These are phyloP conservation scores for Phaseolus lunatus DNA, from an alignment of 306 rosid species.

Conservation along the genomic window DNA sequence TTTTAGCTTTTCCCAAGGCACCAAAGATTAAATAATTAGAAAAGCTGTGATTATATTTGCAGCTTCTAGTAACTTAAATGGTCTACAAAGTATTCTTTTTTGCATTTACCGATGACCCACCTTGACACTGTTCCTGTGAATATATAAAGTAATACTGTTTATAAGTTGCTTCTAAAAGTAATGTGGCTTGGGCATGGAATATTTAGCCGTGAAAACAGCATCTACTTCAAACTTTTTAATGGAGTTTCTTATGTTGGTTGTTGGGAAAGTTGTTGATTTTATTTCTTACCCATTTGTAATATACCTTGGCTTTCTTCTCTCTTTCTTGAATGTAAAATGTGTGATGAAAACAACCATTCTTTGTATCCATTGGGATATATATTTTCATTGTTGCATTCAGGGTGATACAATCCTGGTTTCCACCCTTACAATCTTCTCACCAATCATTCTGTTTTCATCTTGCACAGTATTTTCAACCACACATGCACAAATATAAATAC, in stretches of 20 bases:
- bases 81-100: conserved; percentile 1
- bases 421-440: background rate
- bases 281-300: background rate
- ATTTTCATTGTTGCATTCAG: background rate
- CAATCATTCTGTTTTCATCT: background rate
- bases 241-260: background rate
- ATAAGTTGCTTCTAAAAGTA: conserved; percentile 1
- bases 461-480: background rate
- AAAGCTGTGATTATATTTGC: conserved; percentile 3
- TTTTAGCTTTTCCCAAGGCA: conserved; percentile 4
- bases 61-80: background rate
- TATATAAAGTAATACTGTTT: background rate
- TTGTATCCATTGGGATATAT: background rate
- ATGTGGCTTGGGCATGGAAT: background rate
- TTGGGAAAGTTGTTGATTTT: background rate
- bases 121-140: conserved; percentile 4
- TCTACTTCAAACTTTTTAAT: conserved; percentile 7
- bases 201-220: background rate
- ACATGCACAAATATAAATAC: background rate
- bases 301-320: background rate
- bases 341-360: background rate
- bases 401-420: background rate
- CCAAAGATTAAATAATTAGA: background rate
- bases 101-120: background rate
- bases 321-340: background rate